These are phyloP conservation scores for Pichia rugopelliculosa DNA, from an alignment of 805 yeast species.

Conservation along the genomic window DNA sequence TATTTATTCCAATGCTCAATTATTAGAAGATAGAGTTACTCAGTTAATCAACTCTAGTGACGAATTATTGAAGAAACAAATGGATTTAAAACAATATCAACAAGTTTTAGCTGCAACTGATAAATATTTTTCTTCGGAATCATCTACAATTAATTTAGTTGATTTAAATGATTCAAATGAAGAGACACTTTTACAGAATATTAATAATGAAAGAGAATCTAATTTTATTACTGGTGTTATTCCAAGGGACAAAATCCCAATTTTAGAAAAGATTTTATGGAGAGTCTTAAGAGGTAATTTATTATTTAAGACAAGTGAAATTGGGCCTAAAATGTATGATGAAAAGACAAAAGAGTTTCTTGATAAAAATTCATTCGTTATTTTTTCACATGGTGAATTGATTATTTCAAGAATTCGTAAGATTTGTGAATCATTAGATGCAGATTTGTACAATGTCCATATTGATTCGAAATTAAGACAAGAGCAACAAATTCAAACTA, in stretches of 20 bases:
- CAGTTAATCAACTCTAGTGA: constrained; percentile 68
- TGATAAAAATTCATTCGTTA: constrained; percentile 75
- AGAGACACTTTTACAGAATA: constrained; percentile 32
- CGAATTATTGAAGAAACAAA: constrained; percentile 53
- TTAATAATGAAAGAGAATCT: constrained; percentile 32
- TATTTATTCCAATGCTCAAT: constrained; percentile 50
- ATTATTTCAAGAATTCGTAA: constrained; percentile 65
- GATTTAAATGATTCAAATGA: constrained; percentile 23
- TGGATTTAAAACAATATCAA: constrained; percentile 63
- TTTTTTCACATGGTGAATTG: constrained; percentile 84
- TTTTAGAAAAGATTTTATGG: constrained; percentile 82
- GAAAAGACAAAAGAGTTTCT: constrained; percentile 46
- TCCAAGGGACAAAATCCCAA: constrained; percentile 56
- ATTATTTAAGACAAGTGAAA: constrained; percentile 65
- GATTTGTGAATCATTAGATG: constrained; percentile 87
- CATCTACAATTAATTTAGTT: constrained; percentile 20
- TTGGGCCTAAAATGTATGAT: constrained; percentile 63
- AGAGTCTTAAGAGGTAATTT: constrained; percentile 90
- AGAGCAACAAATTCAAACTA: constrained; percentile 34
- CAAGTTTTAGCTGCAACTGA: constrained; percentile 49
- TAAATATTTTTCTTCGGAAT: constrained; percentile 33
- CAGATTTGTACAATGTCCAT: constrained; percentile 61
- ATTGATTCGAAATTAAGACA: constrained; percentile 32
- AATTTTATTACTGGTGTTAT: constrained; percentile 77
- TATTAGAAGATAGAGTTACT: constrained; percentile 65